Conservation (phyloP, 2,329 filamentous ascomycete species). For the Cordyceps javanica region DNA sequence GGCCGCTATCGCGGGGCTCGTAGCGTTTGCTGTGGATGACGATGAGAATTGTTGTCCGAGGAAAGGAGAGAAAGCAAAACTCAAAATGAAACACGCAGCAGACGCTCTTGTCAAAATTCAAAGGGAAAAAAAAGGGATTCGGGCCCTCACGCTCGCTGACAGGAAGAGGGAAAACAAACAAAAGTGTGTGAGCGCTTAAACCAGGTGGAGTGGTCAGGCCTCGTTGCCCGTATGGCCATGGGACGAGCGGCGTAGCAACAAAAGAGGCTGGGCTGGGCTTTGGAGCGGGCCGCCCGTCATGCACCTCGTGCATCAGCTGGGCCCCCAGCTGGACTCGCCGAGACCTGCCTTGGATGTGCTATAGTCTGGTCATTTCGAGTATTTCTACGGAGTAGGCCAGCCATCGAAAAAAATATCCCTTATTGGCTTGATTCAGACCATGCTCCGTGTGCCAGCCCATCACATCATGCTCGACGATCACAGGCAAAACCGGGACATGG, state of each 20-base stretch:
- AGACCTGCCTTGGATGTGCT: neutral
- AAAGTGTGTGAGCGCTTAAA: slow-evolving; percentile 1
- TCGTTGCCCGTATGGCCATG: neutral
- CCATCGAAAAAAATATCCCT: neutral
- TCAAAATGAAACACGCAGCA: too few species aligned
- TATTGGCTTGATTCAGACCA: too few species aligned
- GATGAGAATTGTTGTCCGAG: too few species aligned
- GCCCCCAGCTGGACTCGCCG: neutral
- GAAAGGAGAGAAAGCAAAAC: too few species aligned
- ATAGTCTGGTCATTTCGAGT: neutral
- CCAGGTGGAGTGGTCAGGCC: slow-evolving; percentile 6
- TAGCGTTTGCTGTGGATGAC: neutral
- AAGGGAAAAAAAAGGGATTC: too few species aligned
- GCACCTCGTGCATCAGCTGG: slow-evolving; percentile 10
- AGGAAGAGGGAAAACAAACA: neutral
- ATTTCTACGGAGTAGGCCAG: neutral
- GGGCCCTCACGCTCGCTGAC: neutral
- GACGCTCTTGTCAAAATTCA: too few species aligned
- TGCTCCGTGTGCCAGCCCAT: neutral
- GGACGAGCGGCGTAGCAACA: neutral
- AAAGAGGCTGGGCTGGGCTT: slow-evolving; percentile 3
- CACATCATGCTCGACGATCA: neutral
- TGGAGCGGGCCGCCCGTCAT: slow-evolving; percentile 1
- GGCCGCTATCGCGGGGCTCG: slow-evolving; percentile 6
- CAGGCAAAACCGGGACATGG: neutral